phyloP scores from a whole-genome alignment of 1,284 basidiomycete genomes.

The Baeospora myosura region DNA sequence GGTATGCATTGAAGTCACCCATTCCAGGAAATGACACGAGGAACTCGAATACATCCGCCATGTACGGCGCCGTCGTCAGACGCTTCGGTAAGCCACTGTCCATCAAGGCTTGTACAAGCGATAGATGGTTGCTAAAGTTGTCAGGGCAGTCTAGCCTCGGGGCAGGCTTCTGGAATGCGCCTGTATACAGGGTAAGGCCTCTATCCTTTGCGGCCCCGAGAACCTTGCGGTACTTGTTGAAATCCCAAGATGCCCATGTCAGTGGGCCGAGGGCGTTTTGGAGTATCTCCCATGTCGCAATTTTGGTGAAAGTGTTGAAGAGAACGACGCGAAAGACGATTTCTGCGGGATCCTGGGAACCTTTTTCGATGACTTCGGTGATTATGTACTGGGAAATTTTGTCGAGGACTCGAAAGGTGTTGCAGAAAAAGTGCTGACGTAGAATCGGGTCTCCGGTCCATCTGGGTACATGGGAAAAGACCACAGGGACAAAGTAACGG shows the following conservation, averaged over 20 bases:
- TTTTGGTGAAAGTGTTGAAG: slow-evolving; percentile 53
- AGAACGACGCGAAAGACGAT: slow-evolving; percentile 54
- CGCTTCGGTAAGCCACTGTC: slow-evolving; percentile 34
- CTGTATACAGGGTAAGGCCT: slow-evolving; percentile 45
- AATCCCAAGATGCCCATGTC: slow-evolving; percentile 43
- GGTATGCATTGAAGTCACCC: slow-evolving; percentile 55
- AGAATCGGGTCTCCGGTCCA: slow-evolving; percentile 54
- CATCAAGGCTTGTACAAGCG: slow-evolving; percentile 51
- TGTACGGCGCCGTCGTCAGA: slow-evolving; percentile 34
- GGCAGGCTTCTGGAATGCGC: slow-evolving; percentile 58
- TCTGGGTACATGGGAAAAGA: no score
- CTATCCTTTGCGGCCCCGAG: slow-evolving; percentile 30
- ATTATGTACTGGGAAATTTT: slow-evolving; percentile 54
- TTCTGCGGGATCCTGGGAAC: slow-evolving; percentile 44
- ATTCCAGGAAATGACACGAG: slow-evolving; percentile 50
- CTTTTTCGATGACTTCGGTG: slow-evolving; percentile 52
- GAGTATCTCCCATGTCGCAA: slow-evolving; percentile 55
- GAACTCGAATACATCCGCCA: slow-evolving; percentile 49
- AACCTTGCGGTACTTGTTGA: slow-evolving; percentile 38
- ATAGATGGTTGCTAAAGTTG: slow-evolving; percentile 47
- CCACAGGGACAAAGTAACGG: no score
- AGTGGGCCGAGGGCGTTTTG: slow-evolving; percentile 39
- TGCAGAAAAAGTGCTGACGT: slow-evolving; percentile 46
- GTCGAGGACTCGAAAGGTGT: slow-evolving; percentile 56
- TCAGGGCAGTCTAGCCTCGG: slow-evolving; percentile 37